phyloP scores from a whole-genome alignment of 768 basidiomycete genomes.

The Collybia sordida region DNA sequence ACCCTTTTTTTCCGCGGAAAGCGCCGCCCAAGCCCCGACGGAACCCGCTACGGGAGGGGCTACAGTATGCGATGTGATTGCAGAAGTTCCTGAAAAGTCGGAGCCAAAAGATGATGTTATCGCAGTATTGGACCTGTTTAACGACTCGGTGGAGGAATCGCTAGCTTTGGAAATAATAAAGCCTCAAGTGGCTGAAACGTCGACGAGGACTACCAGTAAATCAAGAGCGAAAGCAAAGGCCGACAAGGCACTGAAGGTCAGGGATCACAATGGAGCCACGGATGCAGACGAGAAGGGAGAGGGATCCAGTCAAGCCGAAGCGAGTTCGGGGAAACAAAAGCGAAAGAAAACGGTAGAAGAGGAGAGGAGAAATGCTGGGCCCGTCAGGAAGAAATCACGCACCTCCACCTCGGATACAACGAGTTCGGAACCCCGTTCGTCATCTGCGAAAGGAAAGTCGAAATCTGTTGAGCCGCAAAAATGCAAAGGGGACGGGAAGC shows the following conservation, averaged over 20 bases:
- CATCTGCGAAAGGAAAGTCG: conserved; percentile 2
- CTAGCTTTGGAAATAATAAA: too few relatives aligned
- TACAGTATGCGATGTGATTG: too few relatives aligned
- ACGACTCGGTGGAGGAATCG: too few relatives aligned
- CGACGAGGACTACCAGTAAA: neutral
- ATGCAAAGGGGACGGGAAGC: conserved; percentile 3
- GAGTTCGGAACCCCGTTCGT: too few relatives aligned
- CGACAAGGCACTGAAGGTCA: conserved; percentile 12
- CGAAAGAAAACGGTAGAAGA: conserved; percentile 18
- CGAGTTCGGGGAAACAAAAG: conserved; percentile 17
- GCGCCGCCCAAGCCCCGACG: too few relatives aligned
- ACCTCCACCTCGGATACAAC: neutral
- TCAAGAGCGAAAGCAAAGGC: neutral
- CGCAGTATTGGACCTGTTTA: too few relatives aligned
- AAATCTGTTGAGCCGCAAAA: conserved; percentile 4
- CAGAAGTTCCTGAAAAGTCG: too few relatives aligned
- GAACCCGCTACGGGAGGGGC: too few relatives aligned
- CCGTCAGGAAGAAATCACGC: conserved; percentile 20
- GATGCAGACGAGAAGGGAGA: conserved; percentile 9
- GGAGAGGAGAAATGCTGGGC: conserved; percentile 9
- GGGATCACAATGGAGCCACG: conserved; percentile 13
- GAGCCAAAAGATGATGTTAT: too few relatives aligned
- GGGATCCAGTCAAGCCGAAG: conserved; percentile 2
- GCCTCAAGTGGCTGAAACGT: neutral
- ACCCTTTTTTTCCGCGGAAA: too few relatives aligned